Base-by-base conservation (phyloP, 805 yeast species). In the Pichia paraexigua region DNA sequence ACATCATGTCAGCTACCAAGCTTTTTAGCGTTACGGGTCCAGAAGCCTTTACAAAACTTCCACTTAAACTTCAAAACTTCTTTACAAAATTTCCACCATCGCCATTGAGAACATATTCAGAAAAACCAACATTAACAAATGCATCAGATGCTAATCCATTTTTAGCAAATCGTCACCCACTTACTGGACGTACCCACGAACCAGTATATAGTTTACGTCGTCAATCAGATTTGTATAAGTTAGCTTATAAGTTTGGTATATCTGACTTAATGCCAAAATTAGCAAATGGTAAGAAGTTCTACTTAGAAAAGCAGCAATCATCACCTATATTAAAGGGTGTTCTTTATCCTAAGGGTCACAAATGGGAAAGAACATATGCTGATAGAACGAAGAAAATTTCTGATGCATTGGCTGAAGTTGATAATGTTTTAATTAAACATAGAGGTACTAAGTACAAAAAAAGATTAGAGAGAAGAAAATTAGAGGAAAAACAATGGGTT, bases 81-180 rank as follows among this genome's bases (percentile, higher is more conserved):
- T 90, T 91, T 71, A 74, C 79, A 47, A 83, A 80, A 65, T 87
- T 80, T 63, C 97, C 97, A 32, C 97, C 97, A 10, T 71, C 83
- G 22, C 92, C 90, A n/a, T 81, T 80, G 68, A 76, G 77, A 20
- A 65, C 76, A 58, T 91, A 89, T 66, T 73, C 87, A 6, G 69
- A 74, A 2, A 76, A 74, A 55, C 85, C 95, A 48, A 78, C 87
- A 2, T 70, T 79, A 28, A 82, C 87, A 22, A 71, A 70, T 46
- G 91, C 89, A 46, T 75, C 78, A 22, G 78, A 79, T 54, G 86
- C 90, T 59, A 91, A 91, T 68, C 97, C 97, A 49, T 91, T 91
- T 67, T 67, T 88, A 50, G 84, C 95, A 24, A 90, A 88, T 67
- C 85, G 78, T 62, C 90, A 90, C 66, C 89, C 95, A 21, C 78